phyloP scores from a whole-genome alignment of 2,329 filamentous ascomycete genomes.

The Hypoxylon sp. region DNA sequence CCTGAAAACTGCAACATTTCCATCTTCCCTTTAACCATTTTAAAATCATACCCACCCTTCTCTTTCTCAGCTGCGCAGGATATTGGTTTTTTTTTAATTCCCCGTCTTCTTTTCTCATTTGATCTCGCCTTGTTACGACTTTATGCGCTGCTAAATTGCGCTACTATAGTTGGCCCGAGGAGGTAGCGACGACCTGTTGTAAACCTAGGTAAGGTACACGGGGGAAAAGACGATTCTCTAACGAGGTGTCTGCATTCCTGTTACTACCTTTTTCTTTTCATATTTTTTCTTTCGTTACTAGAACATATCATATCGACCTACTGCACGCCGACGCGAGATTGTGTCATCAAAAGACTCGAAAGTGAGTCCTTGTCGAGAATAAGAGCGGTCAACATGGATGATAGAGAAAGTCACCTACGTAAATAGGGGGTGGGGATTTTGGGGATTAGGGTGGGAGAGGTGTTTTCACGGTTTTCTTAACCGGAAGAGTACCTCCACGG shows the following conservation, averaged over 20 bases:
- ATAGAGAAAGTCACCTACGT: slow-evolving; percentile 15
- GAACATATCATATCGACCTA: slow-evolving; percentile 10
- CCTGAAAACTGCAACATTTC: slow-evolving; percentile 25
- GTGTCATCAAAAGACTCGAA: slow-evolving; percentile 29
- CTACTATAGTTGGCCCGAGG: too few species aligned
- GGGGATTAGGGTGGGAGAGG: slow-evolving; percentile 25
- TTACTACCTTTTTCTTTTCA: too few species aligned
- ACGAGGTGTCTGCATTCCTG: too few species aligned
- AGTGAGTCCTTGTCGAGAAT: slow-evolving; percentile 25
- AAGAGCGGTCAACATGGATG: slow-evolving; percentile 36
- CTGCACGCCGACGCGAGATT: slow-evolving; percentile 29
- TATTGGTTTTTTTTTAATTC: slow-evolving; percentile 2
- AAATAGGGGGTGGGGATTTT: slow-evolving; percentile 32
- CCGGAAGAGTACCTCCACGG: slow-evolving; percentile 28
- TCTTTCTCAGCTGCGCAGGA: slow-evolving; percentile 27
- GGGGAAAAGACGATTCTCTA: too few species aligned
- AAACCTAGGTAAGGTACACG: too few species aligned
- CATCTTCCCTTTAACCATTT: slow-evolving; percentile 34
- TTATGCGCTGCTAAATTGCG: slow-evolving; percentile 18
- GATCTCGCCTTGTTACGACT: slow-evolving; percentile 20
- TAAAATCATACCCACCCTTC: slow-evolving; percentile 32
- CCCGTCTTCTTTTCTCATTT: slow-evolving; percentile 22
- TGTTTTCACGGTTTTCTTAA: slow-evolving; percentile 27
- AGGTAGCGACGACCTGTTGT: too few species aligned
- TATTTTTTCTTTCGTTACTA: too few species aligned